Conservation (phyloP, 176 grass and related monocot genomes). For the Zea mays region Zm-B73-REFERENCE-NAM-5.0 NC_050096.1:296695501-296696000, state of each 20-base stretch:
- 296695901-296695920: no score
- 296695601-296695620: not conserved
- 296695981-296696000: not conserved
- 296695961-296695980: no score
- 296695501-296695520: not conserved
- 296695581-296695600: not conserved
- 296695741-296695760: not conserved
- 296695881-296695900: no score
- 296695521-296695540: not conserved
- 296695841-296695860: not conserved
- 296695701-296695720: no score
- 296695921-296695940: no score
- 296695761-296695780: not conserved
- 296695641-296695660: not conserved
- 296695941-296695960: no score
- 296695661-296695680: no score
- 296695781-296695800: not conserved
- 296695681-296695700: no score
- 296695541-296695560: not conserved
- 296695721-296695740: no score
- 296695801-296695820: not conserved
- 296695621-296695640: not conserved
- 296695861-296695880: not conserved
- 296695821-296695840: not conserved
- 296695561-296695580: not conserved